Conservation (phyloP, 345 rosid species). For the Acer campestre region DNA sequence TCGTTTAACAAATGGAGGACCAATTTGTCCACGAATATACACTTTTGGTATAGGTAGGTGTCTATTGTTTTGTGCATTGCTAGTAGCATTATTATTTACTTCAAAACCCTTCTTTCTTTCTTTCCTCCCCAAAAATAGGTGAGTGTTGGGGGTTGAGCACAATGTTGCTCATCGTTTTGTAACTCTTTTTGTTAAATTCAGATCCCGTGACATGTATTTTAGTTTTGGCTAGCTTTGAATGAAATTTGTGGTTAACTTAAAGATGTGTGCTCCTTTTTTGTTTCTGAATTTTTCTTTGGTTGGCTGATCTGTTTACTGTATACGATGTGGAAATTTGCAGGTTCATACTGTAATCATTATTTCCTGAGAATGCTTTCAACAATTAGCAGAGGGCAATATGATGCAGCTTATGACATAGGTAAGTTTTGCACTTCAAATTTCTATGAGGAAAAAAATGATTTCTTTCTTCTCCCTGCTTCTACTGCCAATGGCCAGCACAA, state of each 20-base stretch:
- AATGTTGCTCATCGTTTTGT: not conserved
- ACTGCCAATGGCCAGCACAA: not conserved
- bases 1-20: conserved; percentile 47
- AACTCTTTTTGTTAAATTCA: not conserved
- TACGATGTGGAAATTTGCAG: conserved; percentile 42
- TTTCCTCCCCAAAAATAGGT: not conserved
- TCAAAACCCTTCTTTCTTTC: not conserved
- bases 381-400: conserved; percentile 70
- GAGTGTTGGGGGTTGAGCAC: not conserved
- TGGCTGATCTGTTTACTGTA: not conserved
- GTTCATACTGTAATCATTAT: conserved; percentile 88
- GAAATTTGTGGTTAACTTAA: not conserved
- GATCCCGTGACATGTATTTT: conserved; percentile 4
- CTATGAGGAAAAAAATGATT: not conserved
- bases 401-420: conserved; percentile 70
- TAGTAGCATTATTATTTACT: not conserved
- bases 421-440: conserved; percentile 19
- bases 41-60: conserved; percentile 84
- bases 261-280: not conserved
- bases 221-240: not conserved
- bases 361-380: conserved; percentile 78
- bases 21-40: conserved; percentile 64
- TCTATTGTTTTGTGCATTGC: not conserved
- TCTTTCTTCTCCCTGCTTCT: not conserved
- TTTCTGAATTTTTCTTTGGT: not conserved